phyloP scores from a whole-genome alignment of 768 basidiomycete genomes.

The Lentinula aciculospora region DNA sequence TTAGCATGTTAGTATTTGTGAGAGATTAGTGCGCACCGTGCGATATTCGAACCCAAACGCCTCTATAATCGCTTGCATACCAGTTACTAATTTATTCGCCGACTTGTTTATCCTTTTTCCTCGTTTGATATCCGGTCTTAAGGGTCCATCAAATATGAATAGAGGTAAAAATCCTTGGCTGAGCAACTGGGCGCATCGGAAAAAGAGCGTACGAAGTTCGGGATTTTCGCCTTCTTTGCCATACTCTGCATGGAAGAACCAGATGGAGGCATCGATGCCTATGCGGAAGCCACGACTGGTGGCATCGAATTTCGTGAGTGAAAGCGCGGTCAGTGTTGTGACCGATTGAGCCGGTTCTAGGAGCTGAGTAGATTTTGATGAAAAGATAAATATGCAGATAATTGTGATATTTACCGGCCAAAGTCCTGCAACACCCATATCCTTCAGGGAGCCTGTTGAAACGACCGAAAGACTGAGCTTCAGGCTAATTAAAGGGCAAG shows the following conservation, averaged over 20 bases:
- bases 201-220: slow-evolving; percentile 65
- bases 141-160: slow-evolving; percentile 90
- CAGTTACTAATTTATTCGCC: slow-evolving; percentile 59
- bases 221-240: slow-evolving; percentile 60
- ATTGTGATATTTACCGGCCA: slow-evolving; percentile 36
- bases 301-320: slow-evolving; percentile 72
- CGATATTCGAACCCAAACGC: slow-evolving; percentile 80
- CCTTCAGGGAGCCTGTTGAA: background rate
- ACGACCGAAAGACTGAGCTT: too few species aligned
- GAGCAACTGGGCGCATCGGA: slow-evolving; percentile 76
- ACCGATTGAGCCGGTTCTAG: slow-evolving; percentile 15
- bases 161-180: slow-evolving; percentile 77
- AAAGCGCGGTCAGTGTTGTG: slow-evolving; percentile 34
- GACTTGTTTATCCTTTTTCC: slow-evolving; percentile 65
- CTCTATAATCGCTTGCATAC: slow-evolving; percentile 74
- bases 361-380: slow-evolving; percentile 6
- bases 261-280: slow-evolving; percentile 75
- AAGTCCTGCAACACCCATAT: slow-evolving; percentile 44
- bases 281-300: slow-evolving; percentile 75
- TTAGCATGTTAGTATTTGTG: slow-evolving; percentile 17
- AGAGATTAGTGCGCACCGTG: slow-evolving; percentile 33
- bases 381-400: background rate
- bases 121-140: slow-evolving; percentile 76
- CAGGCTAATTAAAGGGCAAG: background rate
- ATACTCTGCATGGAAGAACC: slow-evolving; percentile 51